Conservation (phyloP, 495 filamentous ascomycete species). For the Penicillium cosmopolitanum region DNA sequence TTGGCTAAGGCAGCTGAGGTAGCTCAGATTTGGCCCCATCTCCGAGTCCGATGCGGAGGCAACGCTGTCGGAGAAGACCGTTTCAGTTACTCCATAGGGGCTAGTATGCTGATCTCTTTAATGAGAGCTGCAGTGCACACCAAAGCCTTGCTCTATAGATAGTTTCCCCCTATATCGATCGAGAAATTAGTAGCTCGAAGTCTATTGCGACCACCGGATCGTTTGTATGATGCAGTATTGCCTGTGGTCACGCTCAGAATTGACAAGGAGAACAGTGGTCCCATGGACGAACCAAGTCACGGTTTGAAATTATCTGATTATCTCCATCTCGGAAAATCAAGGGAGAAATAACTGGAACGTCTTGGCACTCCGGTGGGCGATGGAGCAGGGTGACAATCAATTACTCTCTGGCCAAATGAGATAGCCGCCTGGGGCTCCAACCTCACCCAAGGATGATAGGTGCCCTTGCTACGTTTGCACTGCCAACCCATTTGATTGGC, state of each 20-base stretch:
- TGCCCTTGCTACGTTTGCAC: background rate
- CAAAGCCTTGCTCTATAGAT: background rate
- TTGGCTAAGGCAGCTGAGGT: background rate
- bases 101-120: background rate
- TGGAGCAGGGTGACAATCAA: constrained; percentile 3
- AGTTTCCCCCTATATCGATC: too few relatives aligned
- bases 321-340: constrained; percentile 11
- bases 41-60: background rate
- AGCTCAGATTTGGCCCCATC: background rate
- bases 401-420: background rate
- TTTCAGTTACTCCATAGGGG: background rate
- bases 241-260: background rate
- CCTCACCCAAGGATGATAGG: background rate
- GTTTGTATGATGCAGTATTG: background rate
- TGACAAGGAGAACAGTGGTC: background rate
- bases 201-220: background rate
- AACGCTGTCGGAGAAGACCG: constrained; percentile 2
- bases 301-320: constrained; percentile 14
- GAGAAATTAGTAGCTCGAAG: too few relatives aligned
- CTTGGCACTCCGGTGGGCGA: background rate
- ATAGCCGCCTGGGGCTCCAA: background rate
- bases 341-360: constrained; percentile 1
- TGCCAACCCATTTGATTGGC: background rate
- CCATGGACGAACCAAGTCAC: background rate
- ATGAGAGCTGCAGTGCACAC: background rate